phyloP scores from a whole-genome alignment of 495 filamentous ascomycete genomes.

The Apiosordaria backusii region DNA sequence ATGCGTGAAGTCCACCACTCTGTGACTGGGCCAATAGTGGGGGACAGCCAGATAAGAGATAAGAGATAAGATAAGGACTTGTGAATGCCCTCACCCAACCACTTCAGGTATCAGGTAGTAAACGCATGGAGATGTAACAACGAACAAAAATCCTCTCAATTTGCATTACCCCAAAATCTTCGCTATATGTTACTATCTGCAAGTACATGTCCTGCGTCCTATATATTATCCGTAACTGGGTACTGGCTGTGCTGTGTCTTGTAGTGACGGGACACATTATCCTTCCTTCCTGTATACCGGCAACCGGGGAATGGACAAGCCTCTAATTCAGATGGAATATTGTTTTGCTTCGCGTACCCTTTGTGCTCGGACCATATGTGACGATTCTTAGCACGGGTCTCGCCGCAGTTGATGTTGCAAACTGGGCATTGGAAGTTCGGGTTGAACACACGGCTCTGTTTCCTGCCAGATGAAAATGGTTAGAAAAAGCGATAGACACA shows the following conservation, averaged over 20 bases:
- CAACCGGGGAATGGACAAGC: not conserved
- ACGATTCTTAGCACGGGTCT: not conserved
- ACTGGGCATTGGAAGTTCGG: not conserved
- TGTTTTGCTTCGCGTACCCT: not conserved
- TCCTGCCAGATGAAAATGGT: not conserved
- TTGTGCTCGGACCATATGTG: not conserved
- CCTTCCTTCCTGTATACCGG: slow-evolving; percentile 1
- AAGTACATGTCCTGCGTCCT: not conserved
- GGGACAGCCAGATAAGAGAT: no score
- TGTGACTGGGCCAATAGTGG: no score
- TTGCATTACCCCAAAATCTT: no score
- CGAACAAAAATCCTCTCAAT: no score
- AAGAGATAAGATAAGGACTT: no score
- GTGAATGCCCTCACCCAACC: no score
- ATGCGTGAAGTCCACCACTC: no score
- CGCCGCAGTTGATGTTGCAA: not conserved
- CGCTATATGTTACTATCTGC: no score
- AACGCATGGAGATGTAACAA: no score
- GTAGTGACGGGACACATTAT: not conserved
- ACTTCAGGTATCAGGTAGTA: no score
- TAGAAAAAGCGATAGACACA: not conserved
- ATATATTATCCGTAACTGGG: not conserved
- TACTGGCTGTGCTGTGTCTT: not conserved
- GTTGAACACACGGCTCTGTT: not conserved
- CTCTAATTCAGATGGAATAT: not conserved